phyloP scores from a whole-genome alignment of 495 filamentous ascomycete genomes.

The Penicillium lagena region DNA sequence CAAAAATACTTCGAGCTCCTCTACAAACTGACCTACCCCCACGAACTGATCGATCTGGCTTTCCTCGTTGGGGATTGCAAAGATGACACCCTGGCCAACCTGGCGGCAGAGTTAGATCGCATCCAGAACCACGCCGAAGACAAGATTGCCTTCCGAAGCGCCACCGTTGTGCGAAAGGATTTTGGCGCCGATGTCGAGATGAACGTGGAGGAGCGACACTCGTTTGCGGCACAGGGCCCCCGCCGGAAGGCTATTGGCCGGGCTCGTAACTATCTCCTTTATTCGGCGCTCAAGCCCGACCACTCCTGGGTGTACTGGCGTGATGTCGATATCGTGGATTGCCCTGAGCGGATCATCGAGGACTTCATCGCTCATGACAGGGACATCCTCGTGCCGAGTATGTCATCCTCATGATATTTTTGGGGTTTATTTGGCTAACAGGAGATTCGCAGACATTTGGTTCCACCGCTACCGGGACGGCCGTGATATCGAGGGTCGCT shows the following conservation, averaged over 20 bases:
- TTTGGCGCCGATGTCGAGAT: slow-evolving; percentile 68
- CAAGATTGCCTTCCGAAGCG: slow-evolving; percentile 74
- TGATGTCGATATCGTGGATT: slow-evolving; percentile 93
- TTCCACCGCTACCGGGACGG: slow-evolving; percentile 87
- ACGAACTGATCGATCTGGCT: slow-evolving; percentile 88
- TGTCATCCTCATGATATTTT: slow-evolving; percentile 20
- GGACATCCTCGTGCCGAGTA: slow-evolving; percentile 95
- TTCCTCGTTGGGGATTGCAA: slow-evolving; percentile 89
- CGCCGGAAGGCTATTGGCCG: slow-evolving; percentile 84
- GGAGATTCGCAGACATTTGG: slow-evolving; percentile 70
- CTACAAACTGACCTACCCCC: slow-evolving; percentile 84
- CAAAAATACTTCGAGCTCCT: slow-evolving; percentile 90
- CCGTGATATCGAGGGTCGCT: slow-evolving; percentile 87
- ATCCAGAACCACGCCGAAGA: slow-evolving; percentile 74
- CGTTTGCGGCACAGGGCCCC: slow-evolving; percentile 81
- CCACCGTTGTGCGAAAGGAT: slow-evolving; percentile 79
- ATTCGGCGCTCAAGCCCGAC: slow-evolving; percentile 77
- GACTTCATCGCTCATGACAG: slow-evolving; percentile 91
- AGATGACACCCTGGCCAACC: slow-evolving; percentile 80
- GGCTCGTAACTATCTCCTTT: slow-evolving; percentile 88
- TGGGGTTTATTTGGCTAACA: slow-evolving; percentile 14
- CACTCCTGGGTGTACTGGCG: slow-evolving; percentile 99
- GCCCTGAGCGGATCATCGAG: slow-evolving; percentile 79
- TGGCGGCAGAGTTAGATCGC: slow-evolving; percentile 77
- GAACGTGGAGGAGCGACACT: slow-evolving; percentile 74